Conservation (phyloP, 164 flowering plant genomes). For the Hamamelis virginiana region DNA sequence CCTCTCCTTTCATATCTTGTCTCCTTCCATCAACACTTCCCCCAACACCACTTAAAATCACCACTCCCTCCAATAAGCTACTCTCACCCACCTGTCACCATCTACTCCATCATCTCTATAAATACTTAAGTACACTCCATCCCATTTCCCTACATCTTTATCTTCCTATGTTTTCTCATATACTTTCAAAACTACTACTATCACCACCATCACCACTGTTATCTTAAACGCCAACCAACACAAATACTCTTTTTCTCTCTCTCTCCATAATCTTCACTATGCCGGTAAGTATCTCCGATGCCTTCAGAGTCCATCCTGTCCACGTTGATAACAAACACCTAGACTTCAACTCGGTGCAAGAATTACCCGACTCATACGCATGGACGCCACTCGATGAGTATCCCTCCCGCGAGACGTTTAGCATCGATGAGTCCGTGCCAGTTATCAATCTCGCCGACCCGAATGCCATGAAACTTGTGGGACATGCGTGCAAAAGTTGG, state of each 20-base stretch:
- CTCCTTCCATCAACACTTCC: slow-evolving; percentile 34
- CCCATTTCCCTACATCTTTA: neutral
- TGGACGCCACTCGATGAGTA: slow-evolving; percentile 42
- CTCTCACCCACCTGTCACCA: neutral
- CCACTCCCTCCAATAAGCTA: slow-evolving; percentile 16
- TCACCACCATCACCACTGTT: neutral
- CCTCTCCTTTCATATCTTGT: slow-evolving; percentile 34
- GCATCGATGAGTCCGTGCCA: slow-evolving; percentile 43
- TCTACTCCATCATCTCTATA: neutral
- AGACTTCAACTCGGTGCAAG: slow-evolving; percentile 55
- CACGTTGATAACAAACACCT: slow-evolving; percentile 29
- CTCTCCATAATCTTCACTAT: slow-evolving; percentile 21
- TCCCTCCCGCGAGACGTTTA: neutral
- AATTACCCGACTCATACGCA: slow-evolving; percentile 69
- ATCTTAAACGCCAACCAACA: neutral
- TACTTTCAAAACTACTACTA: neutral
- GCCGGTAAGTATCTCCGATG: slow-evolving; percentile 55
- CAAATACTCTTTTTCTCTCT: neutral
- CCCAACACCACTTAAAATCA: slow-evolving; percentile 39
- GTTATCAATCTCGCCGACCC: slow-evolving; percentile 55
- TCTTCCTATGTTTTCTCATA: neutral
- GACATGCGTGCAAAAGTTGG: slow-evolving; percentile 80
- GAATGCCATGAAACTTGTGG: slow-evolving; percentile 41
- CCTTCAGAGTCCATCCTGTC: slow-evolving; percentile 41
- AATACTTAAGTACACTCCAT: neutral